Evolutionary conservation across 192 early-diverging fungal species (phyloP).

Genomic region (Backusella parvicylindrica): DNA sequence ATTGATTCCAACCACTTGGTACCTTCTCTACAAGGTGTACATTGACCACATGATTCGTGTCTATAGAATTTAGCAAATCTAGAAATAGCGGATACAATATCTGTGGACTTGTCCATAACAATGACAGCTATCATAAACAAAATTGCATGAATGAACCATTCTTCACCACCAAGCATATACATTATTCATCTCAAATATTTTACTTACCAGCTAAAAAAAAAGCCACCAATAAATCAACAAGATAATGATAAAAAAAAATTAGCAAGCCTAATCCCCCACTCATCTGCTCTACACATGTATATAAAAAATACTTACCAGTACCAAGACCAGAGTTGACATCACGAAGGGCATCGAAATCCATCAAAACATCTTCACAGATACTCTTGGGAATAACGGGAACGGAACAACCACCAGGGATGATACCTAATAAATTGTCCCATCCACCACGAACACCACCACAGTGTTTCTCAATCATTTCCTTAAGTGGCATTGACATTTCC

Average conservation of each 20-base stretch:
- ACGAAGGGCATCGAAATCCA: conserved; percentile 98
- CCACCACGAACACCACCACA: conserved; percentile 96
- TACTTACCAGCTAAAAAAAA: not conserved
- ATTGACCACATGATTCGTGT: conserved; percentile 98
- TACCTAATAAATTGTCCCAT: conserved; percentile 97
- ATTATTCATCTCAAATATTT: not conserved
- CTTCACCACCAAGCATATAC: too few relatives aligned
- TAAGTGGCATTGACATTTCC: conserved; percentile 95
- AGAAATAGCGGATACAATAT: conserved; percentile 91
- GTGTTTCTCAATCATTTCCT: conserved; percentile 91
- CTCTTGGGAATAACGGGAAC: conserved; percentile 83
- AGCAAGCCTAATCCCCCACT: too few relatives aligned
- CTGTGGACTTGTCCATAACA: conserved; percentile 98
- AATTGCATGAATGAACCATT: not conserved
- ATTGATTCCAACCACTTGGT: conserved; percentile 93
- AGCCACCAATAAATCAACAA: not conserved
- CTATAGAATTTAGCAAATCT: conserved; percentile 92
- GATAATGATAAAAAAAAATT: not conserved
- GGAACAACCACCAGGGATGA: conserved; percentile 96
- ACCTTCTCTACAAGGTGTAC: conserved; percentile 98
- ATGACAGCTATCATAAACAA: conserved; percentile 71
- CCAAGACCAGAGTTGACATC: conserved; percentile 93
- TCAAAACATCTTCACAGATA: conserved; percentile 89
- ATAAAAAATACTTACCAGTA: conserved; percentile 56
- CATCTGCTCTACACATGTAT: too few relatives aligned